Conservation (phyloP, 2,329 filamentous ascomycete genomes). For the Apiospora aurea region DNA sequence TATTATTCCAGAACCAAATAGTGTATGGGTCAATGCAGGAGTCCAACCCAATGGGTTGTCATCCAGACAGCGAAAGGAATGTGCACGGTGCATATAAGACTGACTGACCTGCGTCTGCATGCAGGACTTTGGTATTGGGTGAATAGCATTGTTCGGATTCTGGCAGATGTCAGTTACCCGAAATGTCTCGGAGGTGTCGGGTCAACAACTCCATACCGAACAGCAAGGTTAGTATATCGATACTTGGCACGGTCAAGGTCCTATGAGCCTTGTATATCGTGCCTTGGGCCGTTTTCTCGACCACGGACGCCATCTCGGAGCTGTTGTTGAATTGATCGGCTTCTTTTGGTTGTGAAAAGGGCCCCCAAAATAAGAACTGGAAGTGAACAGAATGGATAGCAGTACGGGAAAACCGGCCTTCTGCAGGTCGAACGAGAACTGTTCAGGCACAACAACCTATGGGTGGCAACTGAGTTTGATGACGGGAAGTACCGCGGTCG, state of each 20-base stretch:
- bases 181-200: background rate
- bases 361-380: background rate
- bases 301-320: conserved; percentile 38
- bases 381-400: background rate
- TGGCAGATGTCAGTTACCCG: conserved; percentile 30
- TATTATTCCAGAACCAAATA: background rate
- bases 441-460: background rate
- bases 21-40: background rate
- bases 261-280: conserved; percentile 48
- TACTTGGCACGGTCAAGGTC: conserved; percentile 43
- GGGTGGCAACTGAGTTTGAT: background rate
- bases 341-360: background rate
- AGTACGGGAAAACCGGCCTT: background rate
- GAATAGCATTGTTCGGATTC: conserved; percentile 45
- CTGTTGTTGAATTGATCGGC: background rate
- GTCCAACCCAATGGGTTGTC: background rate
- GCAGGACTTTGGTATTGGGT: conserved; percentile 58
- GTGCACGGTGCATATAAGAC: background rate
- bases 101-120: conserved; percentile 57
- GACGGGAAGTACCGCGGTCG: conserved; percentile 12
- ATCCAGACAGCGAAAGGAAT: background rate
- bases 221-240: conserved; percentile 52
- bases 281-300: conserved; percentile 40
- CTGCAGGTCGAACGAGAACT: background rate
- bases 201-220: conserved; percentile 45